Base-by-base conservation (phyloP, 495 filamentous ascomycete genomes). In the Sporormia fimetaria region DNA sequence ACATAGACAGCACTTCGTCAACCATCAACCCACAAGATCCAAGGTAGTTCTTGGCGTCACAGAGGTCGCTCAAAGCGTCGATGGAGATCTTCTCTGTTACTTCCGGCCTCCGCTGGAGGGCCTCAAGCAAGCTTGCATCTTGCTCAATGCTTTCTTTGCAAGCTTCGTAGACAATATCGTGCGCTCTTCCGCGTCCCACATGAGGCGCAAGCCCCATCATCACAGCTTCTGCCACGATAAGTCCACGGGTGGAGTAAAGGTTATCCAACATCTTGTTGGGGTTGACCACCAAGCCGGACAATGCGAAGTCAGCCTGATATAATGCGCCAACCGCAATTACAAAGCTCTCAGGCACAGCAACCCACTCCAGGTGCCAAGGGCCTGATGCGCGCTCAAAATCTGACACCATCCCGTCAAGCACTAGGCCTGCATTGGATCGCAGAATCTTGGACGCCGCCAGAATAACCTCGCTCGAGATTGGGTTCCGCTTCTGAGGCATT, bases 401-500 rank as follows among this genome's bases (percentile, higher is more conserved):
- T 2, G 65, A 63, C 6, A 70, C 63, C 69, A 73, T 71, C 1
- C 61, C 67, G 44, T 71, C 69, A 1, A 73, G 58, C 8, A 66
- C 67, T 8, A 71, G 57, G 0, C 65, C 58, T 0, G 67, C 68
- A 38, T 71, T 69, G 1, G 66, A 61, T 9, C 67, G 59, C 0
- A 71, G 54, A 14, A 69, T 56, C 37, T 70, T 71, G 7, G 66
- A 68, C 15, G 67, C 67, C 3, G 67, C 68, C 1, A 70, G 51
- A 7, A 71, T 71, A 9, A 71, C 65, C 42, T 71, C 68, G 29
- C 59, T 65, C 0, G 67, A 70, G 18, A 73, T 73, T 2, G 69
- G 69, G 37, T 73, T 73, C 17, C 67, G 59, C 48, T 71, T 73
- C 50, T 73, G 69, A 15, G 69, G 69, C 69, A 73, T 73, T 1